phyloP scores from a whole-genome alignment of 345 rosid species.

The Brassica incana region DNA sequence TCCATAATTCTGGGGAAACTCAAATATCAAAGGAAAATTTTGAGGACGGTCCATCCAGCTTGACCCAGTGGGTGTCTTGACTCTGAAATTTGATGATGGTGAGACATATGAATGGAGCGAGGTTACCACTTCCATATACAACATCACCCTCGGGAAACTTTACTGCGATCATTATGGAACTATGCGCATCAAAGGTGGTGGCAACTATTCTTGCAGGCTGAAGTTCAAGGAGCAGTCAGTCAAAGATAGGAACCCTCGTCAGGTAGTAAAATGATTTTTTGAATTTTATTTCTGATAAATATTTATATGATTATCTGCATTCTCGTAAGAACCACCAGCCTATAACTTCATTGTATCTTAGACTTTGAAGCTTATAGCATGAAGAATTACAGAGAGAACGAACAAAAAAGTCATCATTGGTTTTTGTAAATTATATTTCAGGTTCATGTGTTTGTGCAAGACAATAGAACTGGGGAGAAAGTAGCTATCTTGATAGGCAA shows the following conservation, averaged over 20 bases:
- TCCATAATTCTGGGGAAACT: conserved; percentile 97
- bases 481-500: conserved; percentile 92
- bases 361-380: neutral
- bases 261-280: conserved; percentile 46
- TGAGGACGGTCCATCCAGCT: conserved; percentile 99
- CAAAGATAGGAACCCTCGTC: conserved; percentile 95
- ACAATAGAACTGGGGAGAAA: conserved; percentile 91
- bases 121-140: conserved; percentile 97
- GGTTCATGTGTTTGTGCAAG: conserved; percentile 99
- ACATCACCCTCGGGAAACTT: conserved; percentile 91
- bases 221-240: conserved; percentile 99
- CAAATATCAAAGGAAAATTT: conserved; percentile 95
- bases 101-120: conserved; percentile 96
- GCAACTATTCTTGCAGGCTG: conserved; percentile 82
- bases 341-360: neutral
- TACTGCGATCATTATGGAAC: conserved; percentile 98
- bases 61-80: conserved; percentile 75
- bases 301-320: neutral
- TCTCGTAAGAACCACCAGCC: neutral
- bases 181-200: conserved; percentile 91
- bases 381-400: neutral
- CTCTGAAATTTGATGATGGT: conserved; percentile 86
- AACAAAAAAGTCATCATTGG: neutral
- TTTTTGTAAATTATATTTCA: conserved; percentile 31
- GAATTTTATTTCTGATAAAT: neutral